Evolutionary conservation across 345 rosid species (phyloP).

Genomic region (Pelargonium nanum): DNA sequence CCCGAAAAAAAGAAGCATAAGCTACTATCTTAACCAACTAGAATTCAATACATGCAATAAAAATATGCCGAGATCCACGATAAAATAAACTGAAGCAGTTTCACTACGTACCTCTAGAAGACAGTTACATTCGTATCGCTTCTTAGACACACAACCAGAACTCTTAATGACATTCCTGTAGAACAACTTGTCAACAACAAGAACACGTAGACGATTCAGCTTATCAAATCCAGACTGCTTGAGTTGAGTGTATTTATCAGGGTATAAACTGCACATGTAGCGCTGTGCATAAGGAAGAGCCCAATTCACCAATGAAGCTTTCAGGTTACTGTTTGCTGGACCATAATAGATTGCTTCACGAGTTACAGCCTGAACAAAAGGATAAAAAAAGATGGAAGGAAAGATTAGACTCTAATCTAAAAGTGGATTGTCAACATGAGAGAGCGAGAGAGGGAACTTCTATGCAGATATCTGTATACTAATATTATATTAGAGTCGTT

Average conservation of each 20-base stretch:
- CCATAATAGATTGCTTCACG: constrained; percentile 63
- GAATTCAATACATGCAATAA: too few relatives aligned
- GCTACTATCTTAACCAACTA: too few relatives aligned
- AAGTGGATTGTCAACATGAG: not conserved
- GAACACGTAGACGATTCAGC: constrained; percentile 35
- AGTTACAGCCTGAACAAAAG: constrained; percentile 49
- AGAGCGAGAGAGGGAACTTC: not conserved
- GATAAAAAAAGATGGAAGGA: not conserved
- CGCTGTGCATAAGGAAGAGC: constrained; percentile 93
- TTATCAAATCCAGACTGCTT: constrained; percentile 36
- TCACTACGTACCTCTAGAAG: constrained; percentile 53
- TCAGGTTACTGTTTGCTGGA: constrained; percentile 33
- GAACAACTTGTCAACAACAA: constrained; percentile 60
- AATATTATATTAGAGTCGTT: too few relatives aligned
- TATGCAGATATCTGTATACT: too few relatives aligned
- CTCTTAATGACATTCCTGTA: constrained; percentile 54
- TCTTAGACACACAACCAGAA: constrained; percentile 33
- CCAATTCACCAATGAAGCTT: constrained; percentile 67
- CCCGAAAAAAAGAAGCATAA: too few relatives aligned
- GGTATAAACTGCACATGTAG: constrained; percentile 49
- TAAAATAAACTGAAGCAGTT: too few relatives aligned
- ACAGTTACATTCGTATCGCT: constrained; percentile 44
- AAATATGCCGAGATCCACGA: not conserved
- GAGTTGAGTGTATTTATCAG: constrained; percentile 40
- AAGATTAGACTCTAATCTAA: not conserved